Base-by-base conservation (phyloP, 1,284 basidiomycete genomes). In the Sanghuangporus weigelae region DNA sequence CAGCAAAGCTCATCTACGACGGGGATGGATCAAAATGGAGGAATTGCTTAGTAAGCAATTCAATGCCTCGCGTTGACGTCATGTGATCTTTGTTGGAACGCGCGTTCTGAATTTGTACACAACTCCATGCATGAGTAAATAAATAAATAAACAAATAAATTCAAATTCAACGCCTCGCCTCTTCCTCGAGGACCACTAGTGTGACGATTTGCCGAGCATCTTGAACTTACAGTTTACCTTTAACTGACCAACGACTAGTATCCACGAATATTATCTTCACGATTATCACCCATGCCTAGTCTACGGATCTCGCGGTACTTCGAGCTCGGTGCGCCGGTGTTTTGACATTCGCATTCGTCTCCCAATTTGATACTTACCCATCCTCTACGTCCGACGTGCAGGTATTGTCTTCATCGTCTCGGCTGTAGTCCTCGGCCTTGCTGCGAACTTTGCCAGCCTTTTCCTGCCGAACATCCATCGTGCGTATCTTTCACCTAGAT, bases 381-480 rank as follows among this genome's bases (percentile, higher is more conserved):
- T 46, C 44, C 14, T 59, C 8, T 31, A 46, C 19, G 40, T 16
- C 31, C 36, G 59, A 55, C 38, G 16, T 44, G 50, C 67, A 90
- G 89, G 85, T 62, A 72, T 74, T 46, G 77, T 87, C 10, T 79
- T 90, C 66, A 67, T 86, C 63, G 77, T 88, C 59, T 81, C 86
- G 50, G 85, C 76, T n/a, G 78, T 81, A 36, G 85, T 90, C 26
- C 79, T 92, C 5, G 90, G 90, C 7, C 73, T 92, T 42, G 76
- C 84, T 4, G 84, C 81, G 6, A 83, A 89, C 72, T 84, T 90
- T 69, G 87, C 84, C 0, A 79, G 67, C 61, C 71, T 86, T 48
- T 92, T 91, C 73, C 75, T 90, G 44, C 87, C 87, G 1, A 73
- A 79, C 59, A 72, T 86, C 31, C 84, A 86, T 71, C 78, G 89